Percentiles rank a stretch among this genome's conserved stretches.
Evolutionary conservation across 805 yeast genomes (phyloP).

Genomic region (Candida ulmi): DNA sequence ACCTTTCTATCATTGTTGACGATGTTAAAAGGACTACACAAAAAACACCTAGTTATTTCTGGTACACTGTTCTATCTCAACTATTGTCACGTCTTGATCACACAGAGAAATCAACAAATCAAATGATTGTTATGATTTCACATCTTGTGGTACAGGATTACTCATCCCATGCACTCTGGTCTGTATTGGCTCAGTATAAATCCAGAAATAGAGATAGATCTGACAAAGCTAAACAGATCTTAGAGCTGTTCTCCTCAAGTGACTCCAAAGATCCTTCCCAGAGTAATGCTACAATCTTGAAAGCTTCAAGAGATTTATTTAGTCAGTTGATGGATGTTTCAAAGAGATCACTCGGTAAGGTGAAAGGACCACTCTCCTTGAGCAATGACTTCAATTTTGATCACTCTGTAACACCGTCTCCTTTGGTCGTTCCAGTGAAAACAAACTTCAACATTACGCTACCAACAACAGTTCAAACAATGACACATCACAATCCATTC

Average conservation of each 20-base stretch:
- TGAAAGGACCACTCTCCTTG: slow-evolving; percentile 20
- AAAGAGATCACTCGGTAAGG: slow-evolving; percentile 14
- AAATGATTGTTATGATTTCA: slow-evolving; percentile 52
- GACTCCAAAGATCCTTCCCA: slow-evolving; percentile 15
- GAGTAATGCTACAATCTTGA: slow-evolving; percentile 13
- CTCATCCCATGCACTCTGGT: slow-evolving; percentile 86
- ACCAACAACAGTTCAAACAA: slow-evolving; percentile 43
- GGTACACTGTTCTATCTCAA: slow-evolving; percentile 87
- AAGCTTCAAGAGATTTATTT: slow-evolving; percentile 22
- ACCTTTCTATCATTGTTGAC: slow-evolving; percentile 41
- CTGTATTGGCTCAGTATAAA: slow-evolving; percentile 61
- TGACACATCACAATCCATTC: slow-evolving; percentile 40
- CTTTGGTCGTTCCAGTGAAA: slow-evolving; percentile 69
- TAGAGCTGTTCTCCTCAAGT: slow-evolving; percentile 24
- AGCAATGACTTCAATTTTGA: slow-evolving; percentile 38
- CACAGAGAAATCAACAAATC: slow-evolving; percentile 48
- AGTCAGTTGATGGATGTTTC: slow-evolving; percentile 23
- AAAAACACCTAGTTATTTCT: slow-evolving; percentile 47
- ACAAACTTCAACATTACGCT: slow-evolving; percentile 62
- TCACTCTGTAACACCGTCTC: slow-evolving; percentile 34
- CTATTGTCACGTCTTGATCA: slow-evolving; percentile 74
- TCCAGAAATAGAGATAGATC: slow-evolving; percentile 47
- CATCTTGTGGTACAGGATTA: slow-evolving; percentile 53
- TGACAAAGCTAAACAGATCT: slow-evolving; percentile 39
- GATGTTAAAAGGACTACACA: slow-evolving; percentile 40